Percentiles rank a stretch among this genome's conserved stretches.
Conservation (phyloP, 1,284 basidiomycete species). For the Ceratobasidium papillatum region DNA sequence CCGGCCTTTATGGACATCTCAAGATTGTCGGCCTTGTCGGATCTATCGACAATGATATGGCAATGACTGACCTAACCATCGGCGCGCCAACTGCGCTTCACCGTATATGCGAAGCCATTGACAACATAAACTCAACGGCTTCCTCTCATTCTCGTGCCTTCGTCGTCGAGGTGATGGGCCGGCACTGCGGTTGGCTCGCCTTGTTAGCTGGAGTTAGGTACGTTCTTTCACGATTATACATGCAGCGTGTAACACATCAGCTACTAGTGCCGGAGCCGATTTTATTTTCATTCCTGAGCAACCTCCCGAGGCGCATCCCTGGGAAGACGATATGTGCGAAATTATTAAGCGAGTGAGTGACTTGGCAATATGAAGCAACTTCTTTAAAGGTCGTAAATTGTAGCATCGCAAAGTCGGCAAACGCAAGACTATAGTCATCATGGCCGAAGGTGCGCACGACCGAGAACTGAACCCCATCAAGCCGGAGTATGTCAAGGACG, state of each 20-base stretch:
- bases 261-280: constrained; percentile 84
- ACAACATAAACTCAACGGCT: constrained; percentile 97
- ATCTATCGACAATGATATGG: constrained; percentile 99
- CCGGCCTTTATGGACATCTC: constrained; percentile 77
- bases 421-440: constrained; percentile 97
- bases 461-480: constrained; percentile 87
- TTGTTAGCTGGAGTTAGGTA: constrained; percentile 90
- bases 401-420: constrained; percentile 93
- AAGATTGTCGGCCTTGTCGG: constrained; percentile 97
- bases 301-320: constrained; percentile 80
- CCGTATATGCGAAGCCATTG: constrained; percentile 96
- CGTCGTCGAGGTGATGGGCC: constrained; percentile 98
- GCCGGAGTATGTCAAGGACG: constrained; percentile 88
- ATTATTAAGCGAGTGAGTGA: constrained; percentile 75
- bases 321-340: constrained; percentile 94
- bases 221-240: constrained; percentile 45
- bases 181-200: constrained; percentile 98
- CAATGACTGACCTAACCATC: constrained; percentile 96
- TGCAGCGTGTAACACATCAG: not conserved
- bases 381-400: not conserved
- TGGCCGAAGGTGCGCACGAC: constrained; percentile 96
- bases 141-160: constrained; percentile 96
- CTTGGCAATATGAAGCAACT: constrained; percentile 3
- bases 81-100: constrained; percentile 95
- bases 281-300: constrained; percentile 97